Evolutionary conservation across 495 filamentous ascomycete genomes (phyloP), one percentile per base, ranked within the genome.

Genomic region (Wilcoxina mikolae): DNA sequence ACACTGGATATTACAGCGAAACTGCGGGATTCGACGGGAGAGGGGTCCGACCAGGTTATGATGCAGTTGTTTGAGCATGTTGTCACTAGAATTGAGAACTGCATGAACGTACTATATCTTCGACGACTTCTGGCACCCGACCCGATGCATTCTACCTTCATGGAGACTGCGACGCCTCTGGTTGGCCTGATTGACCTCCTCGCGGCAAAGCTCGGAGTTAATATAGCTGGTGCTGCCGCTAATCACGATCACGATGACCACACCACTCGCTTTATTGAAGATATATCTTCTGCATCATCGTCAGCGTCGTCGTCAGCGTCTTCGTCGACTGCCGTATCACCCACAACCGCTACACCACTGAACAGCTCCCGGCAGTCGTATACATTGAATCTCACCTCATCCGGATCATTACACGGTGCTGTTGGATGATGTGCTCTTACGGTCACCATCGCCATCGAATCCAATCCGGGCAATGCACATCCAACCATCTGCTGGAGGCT

Each of bases 61-160:
- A 64, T 90, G 38, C 84, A 84, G 62, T 83, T 96, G 66, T 76
- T 96, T 60, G 90, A 94, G 64, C 89, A 95, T 65, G 86, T 94
- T 71, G 82, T 96, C 54, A 86, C 84, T 55, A 78, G 91, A 54
- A 94, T 99, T 64, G 91, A 99, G 60, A 66, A 60, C 26, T 58
- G 65, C 29, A 66, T 66, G 64, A 42, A 54, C 51, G 56, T 43
- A 29, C 46, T 66, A 22, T 57, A 55, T 42, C 31, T 66, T 15
- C 58, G 64, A 28, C 60, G 45, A 22, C 44, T 66, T 15, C 51
- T 66, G 10, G 3, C 49, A 7, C 42, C 54, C 11, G 39, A 49
- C 26, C 53, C 54, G 4, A 26, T 10, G n/a, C 12, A 7, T 31
- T 28, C 42, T 15, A 18, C 18, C 42, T 10, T 12, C 4, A 20